A percentile compares a stretch with the other conserved stretches of the same genome.
These are phyloP conservation scores for Nematocida sp. DNA, from an alignment of 371 early-diverging fungal genomes.

Conservation along the genomic window DNA sequence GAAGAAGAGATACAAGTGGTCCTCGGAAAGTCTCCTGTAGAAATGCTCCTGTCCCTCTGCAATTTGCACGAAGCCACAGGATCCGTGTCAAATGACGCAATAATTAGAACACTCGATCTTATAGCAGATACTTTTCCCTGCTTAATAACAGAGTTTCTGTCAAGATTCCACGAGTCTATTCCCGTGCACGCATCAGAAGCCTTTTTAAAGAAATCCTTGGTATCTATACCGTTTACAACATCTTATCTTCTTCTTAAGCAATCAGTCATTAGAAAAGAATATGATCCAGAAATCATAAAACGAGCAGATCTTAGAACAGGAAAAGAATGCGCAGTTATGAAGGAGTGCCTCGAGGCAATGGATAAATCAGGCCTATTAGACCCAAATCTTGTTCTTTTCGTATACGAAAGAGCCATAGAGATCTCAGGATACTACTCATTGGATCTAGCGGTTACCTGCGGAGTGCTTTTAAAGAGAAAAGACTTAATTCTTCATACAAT, in stretches of 20 bases:
- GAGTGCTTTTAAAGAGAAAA: constrained; percentile 29
- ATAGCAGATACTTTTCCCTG: not conserved
- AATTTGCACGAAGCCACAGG: not conserved
- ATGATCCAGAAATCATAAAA: not conserved
- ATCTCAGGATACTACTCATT: constrained; percentile 25
- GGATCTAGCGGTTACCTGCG: constrained; percentile 38
- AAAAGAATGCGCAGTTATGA: constrained; percentile 35
- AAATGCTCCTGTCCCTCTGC: constrained; percentile 4
- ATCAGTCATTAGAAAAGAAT: not conserved
- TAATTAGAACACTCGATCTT: not conserved
- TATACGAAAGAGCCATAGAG: constrained; percentile 24
- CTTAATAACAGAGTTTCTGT: constrained; percentile 5
- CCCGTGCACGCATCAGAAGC: constrained; percentile 8
- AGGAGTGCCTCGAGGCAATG: constrained; percentile 18
- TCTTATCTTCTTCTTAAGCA: constrained; percentile 38
- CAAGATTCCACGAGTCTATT: not conserved
- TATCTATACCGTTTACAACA: not conserved
- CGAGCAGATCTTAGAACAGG: constrained; percentile 1
- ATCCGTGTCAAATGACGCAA: constrained; percentile 1
- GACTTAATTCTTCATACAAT: constrained; percentile 17
- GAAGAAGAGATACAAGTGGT: constrained; percentile 7
- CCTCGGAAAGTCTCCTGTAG: not conserved
- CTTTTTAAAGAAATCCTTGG: not conserved
- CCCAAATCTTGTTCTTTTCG: not conserved
- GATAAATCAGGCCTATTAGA: not conserved